These are phyloP conservation scores for Leptoxyphium fumago DNA, from an alignment of 2,329 filamentous ascomycete genomes.

Conservation along the genomic window DNA sequence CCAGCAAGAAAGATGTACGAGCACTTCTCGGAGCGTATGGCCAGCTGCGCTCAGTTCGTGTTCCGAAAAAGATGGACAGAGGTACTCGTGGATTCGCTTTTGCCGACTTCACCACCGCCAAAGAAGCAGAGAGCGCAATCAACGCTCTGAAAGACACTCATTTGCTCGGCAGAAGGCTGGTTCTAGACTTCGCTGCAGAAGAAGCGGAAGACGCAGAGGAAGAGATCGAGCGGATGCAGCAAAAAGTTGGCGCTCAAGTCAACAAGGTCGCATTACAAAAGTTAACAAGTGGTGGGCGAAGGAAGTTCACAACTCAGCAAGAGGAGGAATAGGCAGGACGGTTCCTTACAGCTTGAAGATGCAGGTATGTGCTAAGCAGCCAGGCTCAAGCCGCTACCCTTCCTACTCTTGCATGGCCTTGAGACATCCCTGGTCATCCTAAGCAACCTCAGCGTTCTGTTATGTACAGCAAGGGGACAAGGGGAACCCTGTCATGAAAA, in stretches of 20 bases:
- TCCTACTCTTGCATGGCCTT: background rate
- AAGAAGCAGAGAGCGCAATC: slow-evolving; percentile 83
- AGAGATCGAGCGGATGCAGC: slow-evolving; percentile 92
- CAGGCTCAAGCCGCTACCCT: background rate
- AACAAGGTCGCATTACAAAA: slow-evolving; percentile 84
- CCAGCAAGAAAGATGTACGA: slow-evolving; percentile 80
- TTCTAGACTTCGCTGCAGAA: slow-evolving; percentile 80
- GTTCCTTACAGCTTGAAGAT: background rate
- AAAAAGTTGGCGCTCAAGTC: slow-evolving; percentile 81
- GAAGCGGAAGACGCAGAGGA: slow-evolving; percentile 86
- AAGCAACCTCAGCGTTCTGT: background rate
- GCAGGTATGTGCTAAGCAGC: background rate
- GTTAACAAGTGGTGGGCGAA: slow-evolving; percentile 68
- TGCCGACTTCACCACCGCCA: slow-evolving; percentile 82
- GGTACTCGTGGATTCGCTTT: slow-evolving; percentile 88
- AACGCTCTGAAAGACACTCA: slow-evolving; percentile 85
- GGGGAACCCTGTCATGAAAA: background rate
- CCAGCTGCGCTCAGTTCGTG: slow-evolving; percentile 76
- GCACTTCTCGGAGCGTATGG: slow-evolving; percentile 80
- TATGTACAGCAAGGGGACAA: background rate
- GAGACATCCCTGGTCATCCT: background rate
- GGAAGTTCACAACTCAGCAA: slow-evolving; percentile 51
- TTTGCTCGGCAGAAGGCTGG: slow-evolving; percentile 74
- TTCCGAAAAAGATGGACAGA: slow-evolving; percentile 89
- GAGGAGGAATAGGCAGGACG: slow-evolving; percentile 9